A percentile compares a stretch with the other conserved stretches of the same genome.
These are phyloP conservation scores for Parathielavia appendiculata DNA, from an alignment of 495 filamentous ascomycete genomes.

Conservation along the genomic window DNA sequence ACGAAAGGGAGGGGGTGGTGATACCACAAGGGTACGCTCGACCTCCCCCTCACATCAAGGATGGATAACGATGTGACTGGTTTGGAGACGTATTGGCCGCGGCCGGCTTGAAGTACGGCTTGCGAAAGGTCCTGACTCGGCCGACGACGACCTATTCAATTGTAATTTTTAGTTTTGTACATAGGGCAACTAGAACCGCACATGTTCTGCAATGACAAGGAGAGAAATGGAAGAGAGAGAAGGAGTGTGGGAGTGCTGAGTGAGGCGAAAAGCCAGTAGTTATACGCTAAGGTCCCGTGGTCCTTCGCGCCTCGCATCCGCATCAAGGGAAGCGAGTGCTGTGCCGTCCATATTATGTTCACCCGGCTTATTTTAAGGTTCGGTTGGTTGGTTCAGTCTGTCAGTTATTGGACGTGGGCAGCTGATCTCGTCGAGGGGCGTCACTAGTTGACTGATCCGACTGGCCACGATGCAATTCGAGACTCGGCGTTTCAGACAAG, in stretches of 20 bases:
- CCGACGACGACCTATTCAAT: slow-evolving; percentile 13
- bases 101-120: background rate
- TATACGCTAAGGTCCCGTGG: background rate
- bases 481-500: too few species aligned
- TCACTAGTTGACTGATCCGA: too few species aligned
- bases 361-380: too few species aligned
- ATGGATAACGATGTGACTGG: slow-evolving; percentile 3
- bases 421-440: too few species aligned
- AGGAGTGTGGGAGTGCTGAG: background rate
- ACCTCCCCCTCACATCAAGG: background rate
- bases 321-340: background rate
- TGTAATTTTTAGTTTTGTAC: slow-evolving; percentile 27
- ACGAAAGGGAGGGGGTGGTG: background rate
- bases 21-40: background rate
- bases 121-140: slow-evolving; percentile 2
- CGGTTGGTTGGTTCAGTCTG: background rate
- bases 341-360: too few species aligned
- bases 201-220: background rate
- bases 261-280: background rate
- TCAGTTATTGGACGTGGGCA: background rate
- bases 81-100: background rate
- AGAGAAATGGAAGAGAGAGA: background rate
- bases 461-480: too few species aligned
- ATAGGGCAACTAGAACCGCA: slow-evolving; percentile 10
- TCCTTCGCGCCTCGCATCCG: background rate